A percentile compares a stretch with the other conserved stretches of the same genome.
These are phyloP conservation scores for Chrysopogon serrulatus DNA, from an alignment of 176 grass and related monocot genomes.

Conservation along the genomic window DNA sequence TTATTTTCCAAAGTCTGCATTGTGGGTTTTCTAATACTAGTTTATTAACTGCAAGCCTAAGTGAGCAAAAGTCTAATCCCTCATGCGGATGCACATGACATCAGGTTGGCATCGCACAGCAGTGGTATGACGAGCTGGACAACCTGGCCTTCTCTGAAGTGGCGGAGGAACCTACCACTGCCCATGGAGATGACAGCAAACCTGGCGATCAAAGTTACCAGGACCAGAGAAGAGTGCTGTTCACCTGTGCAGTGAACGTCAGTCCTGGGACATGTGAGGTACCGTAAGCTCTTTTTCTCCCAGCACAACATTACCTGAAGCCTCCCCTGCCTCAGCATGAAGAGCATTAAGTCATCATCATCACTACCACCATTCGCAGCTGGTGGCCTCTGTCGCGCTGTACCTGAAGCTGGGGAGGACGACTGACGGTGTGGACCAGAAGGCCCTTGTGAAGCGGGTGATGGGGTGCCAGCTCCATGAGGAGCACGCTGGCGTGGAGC, in stretches of 20 bases:
- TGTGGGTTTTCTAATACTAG: neutral
- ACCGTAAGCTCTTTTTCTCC: neutral
- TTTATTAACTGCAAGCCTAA: neutral
- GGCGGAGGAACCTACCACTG: slow-evolving; percentile 32
- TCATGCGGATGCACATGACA: neutral
- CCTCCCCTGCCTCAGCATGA: neutral
- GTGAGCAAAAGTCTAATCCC: neutral
- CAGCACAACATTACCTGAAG: neutral
- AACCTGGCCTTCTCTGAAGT: slow-evolving; percentile 76
- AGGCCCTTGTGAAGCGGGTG: slow-evolving; percentile 30
- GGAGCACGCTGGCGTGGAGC: slow-evolving; percentile 30
- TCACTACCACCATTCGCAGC: slow-evolving; percentile 27
- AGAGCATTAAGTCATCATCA: neutral
- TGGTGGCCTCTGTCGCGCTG: slow-evolving; percentile 59
- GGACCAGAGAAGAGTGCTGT: slow-evolving; percentile 52
- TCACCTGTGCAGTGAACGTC: slow-evolving; percentile 51
- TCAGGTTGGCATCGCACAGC: slow-evolving; percentile 84
- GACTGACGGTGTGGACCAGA: slow-evolving; percentile 9
- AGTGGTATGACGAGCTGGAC: slow-evolving; percentile 93
- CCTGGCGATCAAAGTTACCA: slow-evolving; percentile 28
- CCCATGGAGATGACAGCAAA: slow-evolving; percentile 14
- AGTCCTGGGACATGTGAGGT: slow-evolving; percentile 96
- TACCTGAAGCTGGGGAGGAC: slow-evolving; percentile 52
- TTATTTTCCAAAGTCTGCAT: neutral
- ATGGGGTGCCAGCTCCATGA: slow-evolving; percentile 23